Conservation (phyloP, 2,329 filamentous ascomycete species). For the Calonectria pteridis region DNA sequence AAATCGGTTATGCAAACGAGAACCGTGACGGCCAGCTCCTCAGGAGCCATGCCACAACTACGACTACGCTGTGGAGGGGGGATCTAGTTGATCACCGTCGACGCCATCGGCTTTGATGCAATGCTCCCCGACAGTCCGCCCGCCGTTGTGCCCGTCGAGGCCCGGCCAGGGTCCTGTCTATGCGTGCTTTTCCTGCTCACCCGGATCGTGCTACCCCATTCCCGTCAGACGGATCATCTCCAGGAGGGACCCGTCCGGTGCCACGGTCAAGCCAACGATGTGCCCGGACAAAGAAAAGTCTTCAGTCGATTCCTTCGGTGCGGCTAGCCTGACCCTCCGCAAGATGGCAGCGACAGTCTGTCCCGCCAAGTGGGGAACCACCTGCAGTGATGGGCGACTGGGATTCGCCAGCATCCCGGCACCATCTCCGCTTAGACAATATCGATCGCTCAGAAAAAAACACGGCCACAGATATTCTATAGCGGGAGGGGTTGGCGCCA, state of each 20-base stretch:
- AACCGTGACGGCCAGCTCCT: not conserved
- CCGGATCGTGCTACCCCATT: not conserved
- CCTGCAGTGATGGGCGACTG: conserved; percentile 24
- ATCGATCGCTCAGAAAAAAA: conserved; percentile 8
- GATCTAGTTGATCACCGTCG: not conserved
- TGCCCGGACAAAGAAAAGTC: conserved; percentile 29
- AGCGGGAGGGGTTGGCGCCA: conserved; percentile 7
- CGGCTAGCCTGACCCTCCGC: conserved; percentile 19
- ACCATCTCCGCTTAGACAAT: not conserved
- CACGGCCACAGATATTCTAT: not conserved
- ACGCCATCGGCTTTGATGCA: not conserved
- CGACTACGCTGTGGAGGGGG: not conserved
- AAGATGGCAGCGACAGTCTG: conserved; percentile 24
- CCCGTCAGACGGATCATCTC: conserved; percentile 26
- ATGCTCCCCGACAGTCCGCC: not conserved
- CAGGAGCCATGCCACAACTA: not conserved
- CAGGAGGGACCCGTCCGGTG: not conserved
- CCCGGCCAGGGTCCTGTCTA: not conserved
- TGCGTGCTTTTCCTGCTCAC: not conserved
- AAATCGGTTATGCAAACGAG: conserved; percentile 3
- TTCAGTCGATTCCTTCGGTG: conserved; percentile 33
- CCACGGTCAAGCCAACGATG: conserved; percentile 10
- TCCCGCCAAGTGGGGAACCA: conserved; percentile 26
- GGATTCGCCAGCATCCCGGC: conserved; percentile 13
- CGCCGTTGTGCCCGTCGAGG: not conserved